Evolutionary conservation across 2,329 filamentous ascomycete genomes (phyloP), one percentile per base, ranked within the genome.

Genomic region (Xylariaceae sp.): DNA sequence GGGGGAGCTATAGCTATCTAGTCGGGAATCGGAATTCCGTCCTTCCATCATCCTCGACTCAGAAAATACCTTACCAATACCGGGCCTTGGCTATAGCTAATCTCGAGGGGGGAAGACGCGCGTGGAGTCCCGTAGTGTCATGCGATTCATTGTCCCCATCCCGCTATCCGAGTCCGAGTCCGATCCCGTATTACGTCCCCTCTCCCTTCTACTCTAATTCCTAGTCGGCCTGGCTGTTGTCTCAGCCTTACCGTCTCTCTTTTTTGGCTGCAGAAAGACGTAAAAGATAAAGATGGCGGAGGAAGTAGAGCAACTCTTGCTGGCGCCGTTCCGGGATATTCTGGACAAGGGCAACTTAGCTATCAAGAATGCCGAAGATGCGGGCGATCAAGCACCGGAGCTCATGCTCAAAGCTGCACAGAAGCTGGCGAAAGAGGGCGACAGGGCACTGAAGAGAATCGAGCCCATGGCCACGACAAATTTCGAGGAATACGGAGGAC

Each of bases 311-410:
- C 67, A 68, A 55, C 76, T 83, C 51, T 77, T 82, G 44, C 70
- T 82, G 34, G 73, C 74, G 42, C 80, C 80, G 34, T 84, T 83
- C 65, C 74, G 71, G 55, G 80, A 83, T 50, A 77, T 83, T 57
- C 76, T 82, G 55, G 77, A 80, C 49, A 82, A 82, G 72, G 80
- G 77, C 37, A 77, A 72, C 39, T 60, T 66, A 9, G 81, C 81
- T 0, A 66, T 78, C 52, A 73, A 75, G 30, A 82, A 82, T 73
- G 79, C 79, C 8, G 63, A 70, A 11, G 64, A 63, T 18, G 76
- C 72, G 45, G 73, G 75, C 57, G 68, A 74, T 23, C 71, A 76
- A 47, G 66, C 65, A 8, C 64, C 67, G 34, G 62, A 62, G 61
- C 68, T 72, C 35, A 83, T 84, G 81, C 72, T 76, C 66, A 79